Base-by-base conservation (phyloP, 2,329 filamentous ascomycete genomes). In the Trichoderma breve region DNA sequence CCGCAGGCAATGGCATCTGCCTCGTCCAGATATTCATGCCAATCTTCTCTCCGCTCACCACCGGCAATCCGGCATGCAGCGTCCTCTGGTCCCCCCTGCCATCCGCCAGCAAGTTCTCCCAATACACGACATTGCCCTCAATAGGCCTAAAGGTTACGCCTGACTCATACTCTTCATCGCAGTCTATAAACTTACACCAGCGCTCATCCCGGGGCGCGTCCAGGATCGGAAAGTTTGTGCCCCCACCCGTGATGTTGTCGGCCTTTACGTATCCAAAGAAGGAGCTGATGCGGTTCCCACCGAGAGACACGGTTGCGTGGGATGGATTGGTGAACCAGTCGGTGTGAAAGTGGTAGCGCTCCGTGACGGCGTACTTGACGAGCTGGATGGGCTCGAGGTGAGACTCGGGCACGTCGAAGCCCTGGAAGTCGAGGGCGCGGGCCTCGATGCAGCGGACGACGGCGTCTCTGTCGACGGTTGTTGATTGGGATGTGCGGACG, bases 1-100 rank as follows among this genome's bases (percentile, higher is more conserved):
- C 79, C 28, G 79, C 78, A 21, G 79, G 77, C 32, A 85, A 72
- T 1, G 79, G 78, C 36, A 79, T 82, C 76, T 86, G 81, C 53
- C 84, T 79, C 47, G 85, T 86, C 84, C 84, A 87, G 43, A 86
- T 86, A 71, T 86, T 86, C 84, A 86, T 85, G 12, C 85, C 85
- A 70, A 86, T 81, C 77, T 87, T 86, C 51, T 80, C 80, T 7
- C 85, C 85, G 36, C 77, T 79, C 6, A 81, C 82, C 3, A 86
- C 83, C 1, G 84, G 83, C 73, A 86, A 71, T 1, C 84, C 84
- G 0, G 84, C 84, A 75, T 86, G 85, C 73, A 86, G 73, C 36
- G 82, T 85, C 51, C 83, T 79, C 72, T 81, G 77, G 69, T 86
- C 84, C 1, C 85, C 84, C 0, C 74, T 76, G 12, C 82, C 81